These are phyloP conservation scores for Botrytis cinerea DNA, from an alignment of 2,329 filamentous ascomycete species.

Conservation along the genomic window DNA sequence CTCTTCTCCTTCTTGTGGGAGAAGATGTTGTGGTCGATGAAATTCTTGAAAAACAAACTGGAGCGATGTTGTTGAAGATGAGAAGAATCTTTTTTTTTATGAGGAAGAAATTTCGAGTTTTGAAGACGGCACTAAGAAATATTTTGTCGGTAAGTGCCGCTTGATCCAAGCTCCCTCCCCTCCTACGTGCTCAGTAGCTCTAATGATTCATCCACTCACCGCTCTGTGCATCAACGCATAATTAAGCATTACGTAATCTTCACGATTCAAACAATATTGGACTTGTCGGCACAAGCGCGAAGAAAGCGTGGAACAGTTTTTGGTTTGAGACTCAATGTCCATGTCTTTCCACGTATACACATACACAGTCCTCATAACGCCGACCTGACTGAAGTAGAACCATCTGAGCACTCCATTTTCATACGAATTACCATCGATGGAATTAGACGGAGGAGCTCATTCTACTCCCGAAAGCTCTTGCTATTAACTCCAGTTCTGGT, in stretches of 20 bases:
- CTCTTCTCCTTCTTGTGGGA: conserved; percentile 19
- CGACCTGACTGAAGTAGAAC: not conserved
- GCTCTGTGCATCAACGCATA: not conserved
- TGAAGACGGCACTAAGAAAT: not conserved
- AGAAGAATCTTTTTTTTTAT: not conserved
- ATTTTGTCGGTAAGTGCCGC: not conserved
- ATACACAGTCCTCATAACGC: not conserved
- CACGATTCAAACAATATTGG: not conserved
- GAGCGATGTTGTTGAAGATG: not conserved
- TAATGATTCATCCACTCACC: no score
- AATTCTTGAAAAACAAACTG: not conserved
- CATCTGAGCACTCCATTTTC: no score
- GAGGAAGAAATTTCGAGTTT: not conserved
- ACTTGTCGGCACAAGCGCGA: not conserved
- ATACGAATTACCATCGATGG: not conserved
- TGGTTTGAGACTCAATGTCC: not conserved
- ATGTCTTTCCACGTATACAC: not conserved
- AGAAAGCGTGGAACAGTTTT: not conserved
- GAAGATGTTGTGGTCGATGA: conserved; percentile 25
- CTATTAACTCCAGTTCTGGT: not conserved
- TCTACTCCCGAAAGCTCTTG: not conserved
- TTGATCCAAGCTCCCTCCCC: not conserved
- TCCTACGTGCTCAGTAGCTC: no score
- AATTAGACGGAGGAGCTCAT: not conserved
- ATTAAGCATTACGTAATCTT: not conserved